These are phyloP conservation scores for Knoxia roxburghii DNA, from an alignment of 257 asterid genomes.

Conservation along the genomic window DNA sequence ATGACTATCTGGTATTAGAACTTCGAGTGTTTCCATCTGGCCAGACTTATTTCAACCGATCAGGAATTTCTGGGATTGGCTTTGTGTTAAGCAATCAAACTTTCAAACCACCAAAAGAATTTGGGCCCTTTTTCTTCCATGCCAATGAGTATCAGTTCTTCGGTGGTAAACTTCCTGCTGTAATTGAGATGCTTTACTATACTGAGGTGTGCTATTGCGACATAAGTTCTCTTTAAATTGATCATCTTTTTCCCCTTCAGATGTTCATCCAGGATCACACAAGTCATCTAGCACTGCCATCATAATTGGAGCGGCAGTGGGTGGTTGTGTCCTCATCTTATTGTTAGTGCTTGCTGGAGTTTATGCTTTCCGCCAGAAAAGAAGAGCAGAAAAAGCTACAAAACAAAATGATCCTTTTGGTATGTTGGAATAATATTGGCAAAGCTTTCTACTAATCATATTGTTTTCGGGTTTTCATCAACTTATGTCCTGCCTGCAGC, in stretches of 20 bases:
- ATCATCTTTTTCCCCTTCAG: conserved; percentile 25
- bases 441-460: conserved; percentile 1
- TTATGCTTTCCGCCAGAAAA: conserved; percentile 71
- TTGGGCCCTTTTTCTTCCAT: conserved; percentile 66
- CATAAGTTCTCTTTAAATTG: neutral
- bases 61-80: conserved; percentile 56
- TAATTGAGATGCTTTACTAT: neutral
- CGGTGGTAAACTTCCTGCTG: conserved; percentile 30
- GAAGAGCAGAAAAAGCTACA: conserved; percentile 57
- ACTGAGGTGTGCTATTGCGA: neutral
- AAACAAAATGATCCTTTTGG: conserved; percentile 80
- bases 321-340: conserved; percentile 49
- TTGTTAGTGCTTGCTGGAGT: conserved; percentile 54
- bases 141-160: conserved; percentile 44
- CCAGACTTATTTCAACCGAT: conserved; percentile 43
- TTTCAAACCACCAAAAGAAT: conserved; percentile 61
- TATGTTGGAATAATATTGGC: conserved; percentile 21
- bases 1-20: conserved; percentile 44
- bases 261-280: conserved; percentile 19
- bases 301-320: conserved; percentile 68
- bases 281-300: conserved; percentile 33
- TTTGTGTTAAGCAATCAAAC: conserved; percentile 72
- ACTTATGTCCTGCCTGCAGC: conserved; percentile 40
- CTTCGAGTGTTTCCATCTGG: conserved; percentile 62
- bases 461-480: conserved; percentile 8